These are phyloP conservation scores for Carex cristatella DNA, from an alignment of 176 grass and related monocot genomes.

Conservation along the genomic window DNA sequence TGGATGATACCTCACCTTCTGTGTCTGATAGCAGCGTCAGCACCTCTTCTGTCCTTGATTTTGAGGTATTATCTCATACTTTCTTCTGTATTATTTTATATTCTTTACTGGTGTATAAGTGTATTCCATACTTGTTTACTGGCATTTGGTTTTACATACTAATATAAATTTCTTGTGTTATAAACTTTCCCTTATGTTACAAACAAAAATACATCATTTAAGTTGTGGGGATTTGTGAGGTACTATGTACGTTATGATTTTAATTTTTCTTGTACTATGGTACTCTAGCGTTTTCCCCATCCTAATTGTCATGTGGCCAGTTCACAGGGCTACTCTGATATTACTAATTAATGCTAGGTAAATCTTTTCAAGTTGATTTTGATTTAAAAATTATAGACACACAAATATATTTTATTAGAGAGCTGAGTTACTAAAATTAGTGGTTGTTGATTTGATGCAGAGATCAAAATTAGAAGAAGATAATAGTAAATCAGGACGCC, in stretches of 20 bases:
- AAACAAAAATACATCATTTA: background rate
- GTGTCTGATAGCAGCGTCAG: constrained; percentile 52
- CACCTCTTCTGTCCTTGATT: constrained; percentile 42
- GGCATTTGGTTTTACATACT: background rate
- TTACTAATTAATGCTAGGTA: background rate
- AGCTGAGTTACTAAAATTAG: background rate
- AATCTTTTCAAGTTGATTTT: background rate
- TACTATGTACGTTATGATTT: background rate
- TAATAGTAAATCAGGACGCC: constrained; percentile 23
- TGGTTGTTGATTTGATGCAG: constrained; percentile 15
- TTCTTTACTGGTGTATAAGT: background rate
- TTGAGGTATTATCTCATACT: constrained; percentile 32
- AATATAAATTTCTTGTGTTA: background rate
- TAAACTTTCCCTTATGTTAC: background rate
- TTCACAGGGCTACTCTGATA: background rate
- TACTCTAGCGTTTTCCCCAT: background rate
- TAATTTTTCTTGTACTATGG: background rate
- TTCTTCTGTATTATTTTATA: background rate
- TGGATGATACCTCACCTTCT: constrained; percentile 57
- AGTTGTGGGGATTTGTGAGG: background rate
- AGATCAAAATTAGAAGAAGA: constrained; percentile 25
- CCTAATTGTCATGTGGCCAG: background rate
- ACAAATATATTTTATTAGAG: background rate
- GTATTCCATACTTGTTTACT: background rate
- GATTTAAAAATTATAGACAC: background rate